phyloP scores from a whole-genome alignment of 345 rosid genomes.

The Populus alba region DNA sequence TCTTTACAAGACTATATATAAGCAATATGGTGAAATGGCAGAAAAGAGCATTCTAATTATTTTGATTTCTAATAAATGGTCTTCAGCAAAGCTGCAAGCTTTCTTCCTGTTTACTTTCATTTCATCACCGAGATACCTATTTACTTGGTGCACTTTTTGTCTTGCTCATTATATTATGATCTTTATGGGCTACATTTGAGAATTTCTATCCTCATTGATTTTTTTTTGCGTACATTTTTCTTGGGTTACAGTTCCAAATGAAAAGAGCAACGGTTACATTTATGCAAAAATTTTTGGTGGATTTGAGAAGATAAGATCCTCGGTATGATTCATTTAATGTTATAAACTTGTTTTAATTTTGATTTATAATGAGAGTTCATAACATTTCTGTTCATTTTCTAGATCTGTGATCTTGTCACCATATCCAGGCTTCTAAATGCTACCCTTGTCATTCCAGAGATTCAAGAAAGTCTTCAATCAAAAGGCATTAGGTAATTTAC shows the following conservation, averaged over 20 bases:
- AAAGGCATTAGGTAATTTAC: constrained; percentile 77
- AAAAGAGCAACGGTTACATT: constrained; percentile 61
- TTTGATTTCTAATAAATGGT: background rate
- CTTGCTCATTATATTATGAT: background rate
- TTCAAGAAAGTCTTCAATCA: constrained; percentile 84
- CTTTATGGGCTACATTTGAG: background rate
- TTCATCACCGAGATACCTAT: background rate
- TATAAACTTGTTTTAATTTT: background rate
- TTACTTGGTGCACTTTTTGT: background rate
- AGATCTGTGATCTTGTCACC: constrained; percentile 99
- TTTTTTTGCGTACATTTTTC: constrained; percentile 1
- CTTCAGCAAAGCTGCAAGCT: background rate
- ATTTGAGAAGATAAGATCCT: constrained; percentile 82
- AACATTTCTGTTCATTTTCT: constrained; percentile 60
- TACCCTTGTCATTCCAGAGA: constrained; percentile 99
- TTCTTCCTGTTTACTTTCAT: background rate
- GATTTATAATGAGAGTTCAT: constrained; percentile 17
- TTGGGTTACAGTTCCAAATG: constrained; percentile 52
- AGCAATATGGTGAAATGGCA: background rate
- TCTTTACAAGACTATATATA: background rate
- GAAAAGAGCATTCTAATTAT: background rate
- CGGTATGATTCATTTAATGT: constrained; percentile 51
- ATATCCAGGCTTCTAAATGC: constrained; percentile 99
- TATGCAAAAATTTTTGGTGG: constrained; percentile 95
- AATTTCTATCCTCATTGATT: background rate